Evolutionary conservation across 495 filamentous ascomycete species (phyloP).

Genomic region (Penicillium cataractarum): DNA sequence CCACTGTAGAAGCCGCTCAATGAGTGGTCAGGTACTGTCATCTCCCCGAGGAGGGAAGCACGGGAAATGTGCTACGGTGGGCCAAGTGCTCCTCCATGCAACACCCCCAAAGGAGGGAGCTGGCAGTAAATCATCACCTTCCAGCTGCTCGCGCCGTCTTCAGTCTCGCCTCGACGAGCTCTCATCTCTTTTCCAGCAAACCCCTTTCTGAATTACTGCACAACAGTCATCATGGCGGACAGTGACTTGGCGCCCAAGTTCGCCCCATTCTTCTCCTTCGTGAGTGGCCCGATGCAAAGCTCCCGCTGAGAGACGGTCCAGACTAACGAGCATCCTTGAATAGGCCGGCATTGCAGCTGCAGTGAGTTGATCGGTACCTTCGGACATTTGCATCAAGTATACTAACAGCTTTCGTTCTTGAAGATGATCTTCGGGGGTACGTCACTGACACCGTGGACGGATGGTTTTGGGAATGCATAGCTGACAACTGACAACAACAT

Average conservation of each 20-base stretch:
- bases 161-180: constrained; percentile 12
- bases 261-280: constrained; percentile 97
- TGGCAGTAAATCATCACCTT: constrained; percentile 2
- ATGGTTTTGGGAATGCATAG: constrained; percentile 14
- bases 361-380: constrained; percentile 64
- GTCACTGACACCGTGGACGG: constrained; percentile 32
- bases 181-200: background rate
- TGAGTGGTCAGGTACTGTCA: constrained; percentile 28
- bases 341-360: constrained; percentile 84
- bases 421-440: constrained; percentile 90
- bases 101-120: constrained; percentile 16
- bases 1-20: background rate
- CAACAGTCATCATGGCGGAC: constrained; percentile 60
- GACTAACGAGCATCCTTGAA: constrained; percentile 36
- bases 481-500: constrained; percentile 34
- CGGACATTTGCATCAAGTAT: constrained; percentile 6
- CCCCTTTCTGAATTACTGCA: background rate
- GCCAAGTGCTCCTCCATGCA: constrained; percentile 28
- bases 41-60: constrained; percentile 11
- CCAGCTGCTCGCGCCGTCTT: constrained; percentile 7
- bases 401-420: constrained; percentile 28
- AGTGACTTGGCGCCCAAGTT: constrained; percentile 81
- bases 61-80: constrained; percentile 27
- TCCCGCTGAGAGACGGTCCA: background rate
- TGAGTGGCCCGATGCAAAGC: constrained; percentile 49